Evolutionary conservation across 2,329 filamentous ascomycete species (phyloP).

Genomic region (Claviceps sp.): DNA sequence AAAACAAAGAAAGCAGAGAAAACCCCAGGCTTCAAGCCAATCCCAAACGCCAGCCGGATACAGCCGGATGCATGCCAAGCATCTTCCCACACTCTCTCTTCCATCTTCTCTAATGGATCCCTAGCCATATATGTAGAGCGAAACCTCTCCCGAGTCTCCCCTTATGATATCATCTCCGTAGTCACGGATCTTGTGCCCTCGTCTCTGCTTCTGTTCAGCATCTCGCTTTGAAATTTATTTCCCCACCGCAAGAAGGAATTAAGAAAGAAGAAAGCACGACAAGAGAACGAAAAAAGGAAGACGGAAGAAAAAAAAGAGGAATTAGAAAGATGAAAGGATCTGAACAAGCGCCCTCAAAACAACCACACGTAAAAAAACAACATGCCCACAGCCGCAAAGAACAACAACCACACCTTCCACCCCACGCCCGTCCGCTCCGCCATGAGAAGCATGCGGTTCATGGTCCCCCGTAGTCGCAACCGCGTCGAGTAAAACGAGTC

Average conservation of each 20-base stretch:
- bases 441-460: conserved; percentile 96
- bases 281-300: not conserved
- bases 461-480: conserved; percentile 70
- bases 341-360: conserved; percentile 37
- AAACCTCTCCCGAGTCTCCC: not conserved
- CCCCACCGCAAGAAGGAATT: too few species aligned
- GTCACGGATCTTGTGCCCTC: not conserved
- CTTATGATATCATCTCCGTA: not conserved
- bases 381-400: conserved; percentile 70
- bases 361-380: conserved; percentile 92
- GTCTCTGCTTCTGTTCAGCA: not conserved
- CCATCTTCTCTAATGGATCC: too few species aligned
- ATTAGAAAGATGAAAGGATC: not conserved
- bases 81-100: not conserved
- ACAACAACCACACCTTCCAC: conserved; percentile 86
- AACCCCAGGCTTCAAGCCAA: not conserved
- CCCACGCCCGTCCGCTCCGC: conserved; percentile 86
- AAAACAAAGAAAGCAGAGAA: not conserved
- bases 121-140: too few species aligned
- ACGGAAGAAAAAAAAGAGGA: not conserved
- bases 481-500: conserved; percentile 81
- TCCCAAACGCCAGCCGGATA: not conserved
- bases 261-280: not conserved
- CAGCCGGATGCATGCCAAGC: not conserved
- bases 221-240: too few species aligned